Percentiles rank a stretch among this genome's conserved stretches.
Conservation (phyloP, 192 early-diverging fungal genomes). For the Linnemannia exigua region DNA sequence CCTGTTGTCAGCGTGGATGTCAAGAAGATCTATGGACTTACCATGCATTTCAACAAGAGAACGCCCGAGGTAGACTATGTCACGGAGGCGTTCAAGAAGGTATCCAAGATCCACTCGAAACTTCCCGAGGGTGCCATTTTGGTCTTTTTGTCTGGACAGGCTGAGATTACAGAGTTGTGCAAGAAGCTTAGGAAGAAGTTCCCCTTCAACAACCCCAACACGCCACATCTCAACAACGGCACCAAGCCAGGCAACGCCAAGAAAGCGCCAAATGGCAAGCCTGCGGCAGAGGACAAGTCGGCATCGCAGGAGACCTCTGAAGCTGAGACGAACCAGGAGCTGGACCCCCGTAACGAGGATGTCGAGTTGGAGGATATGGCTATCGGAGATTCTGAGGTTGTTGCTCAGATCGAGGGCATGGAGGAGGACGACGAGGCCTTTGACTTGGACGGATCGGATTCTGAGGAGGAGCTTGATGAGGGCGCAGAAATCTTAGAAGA, state of each 20-base stretch:
- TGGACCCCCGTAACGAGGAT: conserved; percentile 59
- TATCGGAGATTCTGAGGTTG: conserved; percentile 79
- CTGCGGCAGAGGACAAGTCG: not conserved
- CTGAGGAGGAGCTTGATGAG: conserved; percentile 32
- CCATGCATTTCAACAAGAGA: conserved; percentile 92
- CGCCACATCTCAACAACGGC: conserved; percentile 34
- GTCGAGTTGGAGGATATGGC: conserved; percentile 74
- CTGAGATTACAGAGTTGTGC: conserved; percentile 88
- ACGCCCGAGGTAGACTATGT: conserved; percentile 93
- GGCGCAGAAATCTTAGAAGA: conserved; percentile 53
- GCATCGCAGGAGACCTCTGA: conserved; percentile 14
- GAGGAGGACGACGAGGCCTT: conserved; percentile 67
- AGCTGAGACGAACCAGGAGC: conserved; percentile 18
- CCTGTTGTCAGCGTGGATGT: conserved; percentile 55
- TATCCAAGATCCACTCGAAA: conserved; percentile 92
- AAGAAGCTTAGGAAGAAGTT: conserved; percentile 82
- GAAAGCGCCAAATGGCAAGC: conserved; percentile 15
- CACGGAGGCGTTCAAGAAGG: conserved; percentile 90
- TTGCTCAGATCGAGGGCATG: conserved; percentile 74
- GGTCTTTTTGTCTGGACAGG: conserved; percentile 96
- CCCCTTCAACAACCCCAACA: conserved; percentile 57
- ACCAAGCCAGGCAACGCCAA: conserved; percentile 11
- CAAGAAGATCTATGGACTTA: conserved; percentile 66
- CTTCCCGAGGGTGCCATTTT: conserved; percentile 95
- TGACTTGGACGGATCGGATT: conserved; percentile 61